A percentile compares a stretch with the other conserved stretches of the same genome.
These are phyloP conservation scores for Eutrema yunnanense DNA, from an alignment of 345 rosid genomes.

Conservation along the genomic window DNA sequence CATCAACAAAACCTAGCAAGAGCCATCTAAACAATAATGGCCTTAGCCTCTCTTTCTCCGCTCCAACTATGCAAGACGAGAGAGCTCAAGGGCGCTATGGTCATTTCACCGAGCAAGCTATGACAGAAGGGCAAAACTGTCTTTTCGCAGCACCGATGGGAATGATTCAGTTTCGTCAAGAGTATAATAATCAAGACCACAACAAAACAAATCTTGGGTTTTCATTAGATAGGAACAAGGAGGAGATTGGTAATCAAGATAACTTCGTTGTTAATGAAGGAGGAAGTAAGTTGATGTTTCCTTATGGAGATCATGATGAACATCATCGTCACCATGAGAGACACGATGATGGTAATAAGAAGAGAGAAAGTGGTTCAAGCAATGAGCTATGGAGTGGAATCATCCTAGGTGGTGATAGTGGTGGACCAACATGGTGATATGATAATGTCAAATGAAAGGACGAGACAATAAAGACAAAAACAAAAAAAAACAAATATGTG, in stretches of 20 bases:
- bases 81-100: conserved; percentile 8
- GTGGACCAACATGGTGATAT: conserved; percentile 35
- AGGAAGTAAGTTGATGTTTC: conserved; percentile 20
- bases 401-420: conserved; percentile 34
- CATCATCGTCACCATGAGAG: conserved; percentile 9
- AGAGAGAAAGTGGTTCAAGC: conserved; percentile 33
- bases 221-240: conserved; percentile 14
- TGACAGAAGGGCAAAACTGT: conserved; percentile 15
- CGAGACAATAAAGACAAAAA: conserved; percentile 18
- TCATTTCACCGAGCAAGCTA: background rate
- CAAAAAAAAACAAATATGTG: conserved; percentile 14
- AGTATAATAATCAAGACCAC: conserved; percentile 17
- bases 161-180: conserved; percentile 32
- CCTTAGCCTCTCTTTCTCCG: conserved; percentile 24
- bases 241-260: background rate
- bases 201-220: conserved; percentile 11
- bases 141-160: conserved; percentile 24
- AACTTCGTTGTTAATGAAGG: conserved; percentile 13
- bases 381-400: conserved; percentile 35
- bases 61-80: conserved; percentile 5
- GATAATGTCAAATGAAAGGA: background rate
- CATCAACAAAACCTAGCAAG: conserved; percentile 28
- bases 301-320: conserved; percentile 19
- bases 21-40: background rate
- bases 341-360: conserved; percentile 28